These are phyloP conservation scores for Cucumis cinereus DNA, from an alignment of 306 rosid genomes.

Conservation along the genomic window DNA sequence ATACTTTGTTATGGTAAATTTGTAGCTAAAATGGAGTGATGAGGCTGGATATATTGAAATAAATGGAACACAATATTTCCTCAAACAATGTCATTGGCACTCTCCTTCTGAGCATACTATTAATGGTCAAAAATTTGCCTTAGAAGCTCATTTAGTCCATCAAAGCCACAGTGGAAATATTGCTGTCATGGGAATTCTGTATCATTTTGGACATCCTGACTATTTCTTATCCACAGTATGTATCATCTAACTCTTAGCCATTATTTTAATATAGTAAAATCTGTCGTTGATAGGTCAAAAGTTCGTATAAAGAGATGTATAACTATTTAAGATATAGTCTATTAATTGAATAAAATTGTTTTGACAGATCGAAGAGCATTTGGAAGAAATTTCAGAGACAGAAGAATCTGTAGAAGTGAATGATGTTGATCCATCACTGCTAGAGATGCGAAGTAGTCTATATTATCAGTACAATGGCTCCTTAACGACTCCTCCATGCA, in stretches of 20 bases:
- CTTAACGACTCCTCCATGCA: constrained; percentile 60
- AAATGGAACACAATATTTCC: constrained; percentile 36
- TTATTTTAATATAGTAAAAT: no score
- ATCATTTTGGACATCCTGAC: constrained; percentile 35
- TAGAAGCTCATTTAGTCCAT: constrained; percentile 63
- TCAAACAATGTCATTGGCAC: constrained; percentile 69
- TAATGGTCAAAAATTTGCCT: constrained; percentile 35
- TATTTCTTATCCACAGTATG: constrained; percentile 40
- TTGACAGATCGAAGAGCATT: neutral
- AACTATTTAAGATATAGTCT: no score
- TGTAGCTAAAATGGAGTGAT: constrained; percentile 35
- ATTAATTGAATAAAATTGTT: no score
- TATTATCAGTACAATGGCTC: constrained; percentile 68
- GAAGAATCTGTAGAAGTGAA: constrained; percentile 8
- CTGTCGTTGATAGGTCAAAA: no score
- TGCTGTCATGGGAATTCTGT: constrained; percentile 48
- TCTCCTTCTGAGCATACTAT: constrained; percentile 67
- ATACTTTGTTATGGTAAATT: neutral
- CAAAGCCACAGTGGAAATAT: constrained; percentile 25
- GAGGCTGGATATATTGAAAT: constrained; percentile 35
- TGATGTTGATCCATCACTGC: constrained; percentile 23
- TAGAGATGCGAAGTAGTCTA: constrained; percentile 9
- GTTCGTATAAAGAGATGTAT: no score
- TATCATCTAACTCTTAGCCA: no score
- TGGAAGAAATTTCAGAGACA: constrained; percentile 18